These are phyloP conservation scores for Quercus phellos DNA, from an alignment of 331 rosid genomes.

Conservation along the genomic window DNA sequence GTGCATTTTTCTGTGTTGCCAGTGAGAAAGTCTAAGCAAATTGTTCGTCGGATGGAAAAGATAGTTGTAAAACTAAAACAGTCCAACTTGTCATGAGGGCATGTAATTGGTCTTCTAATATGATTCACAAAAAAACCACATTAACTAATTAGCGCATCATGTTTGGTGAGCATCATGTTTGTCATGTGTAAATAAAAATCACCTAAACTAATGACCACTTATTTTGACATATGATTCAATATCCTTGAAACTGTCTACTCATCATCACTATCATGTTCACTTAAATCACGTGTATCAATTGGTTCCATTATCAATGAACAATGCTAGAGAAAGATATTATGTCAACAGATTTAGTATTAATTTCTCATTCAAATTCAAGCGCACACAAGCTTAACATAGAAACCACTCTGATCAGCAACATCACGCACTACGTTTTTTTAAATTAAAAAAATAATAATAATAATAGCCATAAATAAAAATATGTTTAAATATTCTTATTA, in stretches of 20 bases:
- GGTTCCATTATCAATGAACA: background rate
- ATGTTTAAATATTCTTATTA: conserved; percentile 7
- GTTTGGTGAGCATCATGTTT: too few relatives aligned
- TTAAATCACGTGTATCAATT: background rate
- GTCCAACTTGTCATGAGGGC: too few relatives aligned
- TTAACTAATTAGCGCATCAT: too few relatives aligned
- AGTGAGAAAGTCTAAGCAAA: too few relatives aligned
- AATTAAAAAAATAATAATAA: background rate
- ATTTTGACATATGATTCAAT: background rate
- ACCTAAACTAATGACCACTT: background rate
- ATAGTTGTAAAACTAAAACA: too few relatives aligned
- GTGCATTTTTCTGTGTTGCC: too few relatives aligned
- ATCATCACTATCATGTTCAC: background rate
- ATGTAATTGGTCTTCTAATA: too few relatives aligned
- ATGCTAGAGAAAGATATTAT: background rate
- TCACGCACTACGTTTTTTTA: background rate
- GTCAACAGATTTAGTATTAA: background rate
- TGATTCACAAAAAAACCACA: too few relatives aligned
- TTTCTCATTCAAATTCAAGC: background rate
- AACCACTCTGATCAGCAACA: background rate
- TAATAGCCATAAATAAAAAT: conserved; percentile 4
- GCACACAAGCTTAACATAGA: background rate
- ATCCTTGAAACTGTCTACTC: background rate
- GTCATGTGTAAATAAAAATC: background rate
- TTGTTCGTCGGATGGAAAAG: too few relatives aligned